phyloP scores from a whole-genome alignment of 257 asterid species.

The Capsicum rhomboideum region DNA sequence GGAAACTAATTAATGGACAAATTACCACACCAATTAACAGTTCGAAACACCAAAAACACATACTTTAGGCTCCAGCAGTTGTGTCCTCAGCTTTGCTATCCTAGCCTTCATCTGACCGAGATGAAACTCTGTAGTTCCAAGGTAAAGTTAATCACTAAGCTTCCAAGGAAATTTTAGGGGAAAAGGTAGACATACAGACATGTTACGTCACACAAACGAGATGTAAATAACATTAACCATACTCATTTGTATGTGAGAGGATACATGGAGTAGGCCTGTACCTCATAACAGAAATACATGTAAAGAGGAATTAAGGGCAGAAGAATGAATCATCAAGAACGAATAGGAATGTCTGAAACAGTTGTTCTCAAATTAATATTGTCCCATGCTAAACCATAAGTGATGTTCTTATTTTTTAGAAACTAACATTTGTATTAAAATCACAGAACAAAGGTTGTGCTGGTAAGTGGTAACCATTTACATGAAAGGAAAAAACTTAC shows the following conservation, averaged over 20 bases:
- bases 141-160: neutral
- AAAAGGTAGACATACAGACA: neutral
- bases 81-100: slow-evolving; percentile 97
- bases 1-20: neutral
- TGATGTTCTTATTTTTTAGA: too few relatives aligned
- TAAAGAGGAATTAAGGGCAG: neutral
- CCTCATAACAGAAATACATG: neutral
- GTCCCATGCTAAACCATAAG: neutral
- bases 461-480: too few relatives aligned
- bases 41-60: neutral
- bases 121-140: slow-evolving; percentile 62
- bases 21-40: neutral
- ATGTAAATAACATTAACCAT: neutral
- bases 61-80: slow-evolving; percentile 94
- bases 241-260: neutral
- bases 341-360: neutral
- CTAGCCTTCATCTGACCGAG: slow-evolving; percentile 99
- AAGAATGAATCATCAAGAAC: neutral
- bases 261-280: neutral
- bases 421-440: too few relatives aligned
- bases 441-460: too few relatives aligned
- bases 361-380: neutral
- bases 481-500: too few relatives aligned
- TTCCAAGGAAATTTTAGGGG: neutral
- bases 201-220: neutral